Evolutionary conservation across 257 asterid species (phyloP).

Genomic region (Salvia miltiorrhiza): DNA sequence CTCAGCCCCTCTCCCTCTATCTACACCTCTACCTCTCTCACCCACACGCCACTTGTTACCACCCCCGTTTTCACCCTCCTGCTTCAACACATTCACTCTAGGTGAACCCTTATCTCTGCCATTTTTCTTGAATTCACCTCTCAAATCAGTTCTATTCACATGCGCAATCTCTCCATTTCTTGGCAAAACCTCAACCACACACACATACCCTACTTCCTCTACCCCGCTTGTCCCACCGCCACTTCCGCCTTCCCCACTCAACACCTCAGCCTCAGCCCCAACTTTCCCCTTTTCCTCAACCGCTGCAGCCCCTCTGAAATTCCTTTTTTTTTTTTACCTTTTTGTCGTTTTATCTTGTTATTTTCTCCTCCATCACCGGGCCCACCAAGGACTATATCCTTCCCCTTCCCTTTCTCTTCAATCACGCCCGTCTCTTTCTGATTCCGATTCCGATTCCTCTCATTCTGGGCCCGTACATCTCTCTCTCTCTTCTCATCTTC

Average conservation of each 20-base stretch:
- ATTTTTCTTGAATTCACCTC: slow-evolving; percentile 22
- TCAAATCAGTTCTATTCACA: not conserved
- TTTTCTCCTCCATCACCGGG: slow-evolving; percentile 1
- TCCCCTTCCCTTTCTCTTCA: slow-evolving; percentile 31
- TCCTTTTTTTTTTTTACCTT: not conserved
- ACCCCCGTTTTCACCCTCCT: slow-evolving; percentile 3
- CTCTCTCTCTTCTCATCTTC: slow-evolving; percentile 9
- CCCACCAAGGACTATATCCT: slow-evolving; percentile 22
- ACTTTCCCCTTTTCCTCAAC: slow-evolving; percentile 8
- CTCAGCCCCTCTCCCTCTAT: not conserved
- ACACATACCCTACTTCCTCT: not conserved
- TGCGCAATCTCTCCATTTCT: not conserved
- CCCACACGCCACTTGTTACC: not conserved
- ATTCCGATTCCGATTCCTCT: not conserved
- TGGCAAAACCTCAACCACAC: slow-evolving; percentile 17
- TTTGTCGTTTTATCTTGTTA: not conserved
- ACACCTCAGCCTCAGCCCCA: not conserved
- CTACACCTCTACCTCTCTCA: not conserved
- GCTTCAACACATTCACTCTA: slow-evolving; percentile 11
- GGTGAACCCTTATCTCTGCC: not conserved
- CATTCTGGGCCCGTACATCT: not conserved
- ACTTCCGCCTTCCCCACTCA: slow-evolving; percentile 10
- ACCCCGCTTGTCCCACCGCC: slow-evolving; percentile 2
- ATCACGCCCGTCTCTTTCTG: slow-evolving; percentile 4
- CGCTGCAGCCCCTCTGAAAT: slow-evolving; percentile 1